Base-by-base conservation (phyloP, 768 basidiomycete species). In the Tylopilus felleus region DNA sequence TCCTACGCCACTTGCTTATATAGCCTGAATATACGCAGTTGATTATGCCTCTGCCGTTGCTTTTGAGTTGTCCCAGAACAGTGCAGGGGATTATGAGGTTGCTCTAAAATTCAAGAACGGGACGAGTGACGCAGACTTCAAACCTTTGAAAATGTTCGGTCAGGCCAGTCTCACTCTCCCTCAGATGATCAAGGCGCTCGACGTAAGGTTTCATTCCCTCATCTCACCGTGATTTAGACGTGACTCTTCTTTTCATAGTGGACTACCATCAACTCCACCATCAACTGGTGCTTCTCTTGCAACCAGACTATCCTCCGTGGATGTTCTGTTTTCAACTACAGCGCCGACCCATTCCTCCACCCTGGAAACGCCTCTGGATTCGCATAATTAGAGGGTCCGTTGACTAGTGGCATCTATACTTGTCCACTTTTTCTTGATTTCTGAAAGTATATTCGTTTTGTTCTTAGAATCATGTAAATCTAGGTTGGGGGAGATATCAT, bases 31-130 rank as follows among this genome's bases (percentile, higher is more conserved):
- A 14, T 36, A n/a, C 36, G 19, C 52, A 90, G 90, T 84, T 51
- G 77, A 90, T 67, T 90, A 78, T 63, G 82, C 84, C 12, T 84
- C 87, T 45, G 86, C 85, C 28, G 68, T 90, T 51, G 86, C 81
- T 48, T 80, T 91, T 49, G 90, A 92, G 74, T 78, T 92, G 55
- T 71, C 63, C 35, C 77, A 82, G 48, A 80, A 82, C 23, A 76
- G 78, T 49, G 77, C 83, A n/a, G 86, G 86, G 28, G 82, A 90
- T 50, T 76, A 82, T 57, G 78, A 84, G 43, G 85, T 92, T 63
- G 82, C 88, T 59, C 76, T 91, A 81, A 85, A 81, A 70, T 90
- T 90, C 80, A 86, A 83, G 78, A 92, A 92, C 66, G 89, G 89
- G 28, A 89, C 90, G 23, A 44, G 49, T 9, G 65, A 76, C 50